These are phyloP conservation scores for Beauveria australis DNA, from an alignment of 2,329 filamentous ascomycete genomes.

Conservation along the genomic window DNA sequence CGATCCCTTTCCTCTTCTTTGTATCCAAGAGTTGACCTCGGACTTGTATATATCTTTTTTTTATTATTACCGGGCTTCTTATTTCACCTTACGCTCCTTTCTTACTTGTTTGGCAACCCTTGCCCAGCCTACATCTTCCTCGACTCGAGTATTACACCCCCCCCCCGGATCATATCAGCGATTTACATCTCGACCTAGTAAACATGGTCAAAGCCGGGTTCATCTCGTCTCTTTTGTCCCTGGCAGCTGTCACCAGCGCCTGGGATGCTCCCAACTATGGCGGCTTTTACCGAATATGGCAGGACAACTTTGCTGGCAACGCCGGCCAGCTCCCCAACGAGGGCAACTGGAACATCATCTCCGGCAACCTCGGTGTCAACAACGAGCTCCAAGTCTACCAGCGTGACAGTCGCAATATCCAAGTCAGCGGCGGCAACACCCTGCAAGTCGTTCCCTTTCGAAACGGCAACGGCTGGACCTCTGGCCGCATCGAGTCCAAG, in stretches of 20 bases:
- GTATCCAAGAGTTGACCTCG: neutral
- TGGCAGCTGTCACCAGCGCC: slow-evolving; percentile 27
- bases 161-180: neutral
- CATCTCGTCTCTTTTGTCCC: slow-evolving; percentile 21
- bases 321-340: slow-evolving; percentile 26
- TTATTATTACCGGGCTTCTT: too few relatives aligned
- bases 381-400: slow-evolving; percentile 45
- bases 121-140: neutral
- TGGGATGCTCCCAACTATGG: slow-evolving; percentile 29
- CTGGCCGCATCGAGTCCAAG: slow-evolving; percentile 44
- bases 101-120: neutral
- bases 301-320: slow-evolving; percentile 34
- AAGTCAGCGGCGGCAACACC: slow-evolving; percentile 40
- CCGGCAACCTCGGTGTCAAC: slow-evolving; percentile 37
- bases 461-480: slow-evolving; percentile 40
- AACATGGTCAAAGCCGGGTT: slow-evolving; percentile 19
- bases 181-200: neutral
- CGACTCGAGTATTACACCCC: neutral
- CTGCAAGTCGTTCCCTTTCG: slow-evolving; percentile 43
- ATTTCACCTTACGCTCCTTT: neutral
- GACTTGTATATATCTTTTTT: neutral
- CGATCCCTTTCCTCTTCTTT: neutral
- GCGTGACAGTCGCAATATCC: slow-evolving; percentile 36
- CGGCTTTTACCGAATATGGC: slow-evolving; percentile 33
- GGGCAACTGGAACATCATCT: slow-evolving; percentile 34